Conservation (phyloP, 1,139 yeast species). For the Lodderomyces orthopsilosis region DNA sequence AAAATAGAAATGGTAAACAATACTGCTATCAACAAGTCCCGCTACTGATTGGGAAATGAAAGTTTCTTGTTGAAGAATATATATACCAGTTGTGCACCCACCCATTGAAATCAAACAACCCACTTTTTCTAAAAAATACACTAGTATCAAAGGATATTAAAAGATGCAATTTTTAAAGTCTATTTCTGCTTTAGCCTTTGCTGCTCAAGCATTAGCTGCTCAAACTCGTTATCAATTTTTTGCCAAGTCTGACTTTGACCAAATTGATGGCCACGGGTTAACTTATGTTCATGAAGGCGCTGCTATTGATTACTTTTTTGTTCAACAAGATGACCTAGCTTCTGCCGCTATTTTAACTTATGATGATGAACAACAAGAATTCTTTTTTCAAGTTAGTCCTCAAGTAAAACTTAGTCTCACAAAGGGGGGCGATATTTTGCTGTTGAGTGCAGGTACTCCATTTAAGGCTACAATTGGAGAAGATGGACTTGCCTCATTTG, state of each 20-base stretch:
- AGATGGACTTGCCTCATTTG: conserved; percentile 24
- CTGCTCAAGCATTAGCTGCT: conserved; percentile 22
- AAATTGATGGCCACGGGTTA: conserved; percentile 28
- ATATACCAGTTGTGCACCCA: too few species aligned
- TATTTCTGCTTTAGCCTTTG: conserved; percentile 17
- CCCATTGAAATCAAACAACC: too few species aligned
- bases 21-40: not conserved
- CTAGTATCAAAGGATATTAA: not conserved
- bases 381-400: not conserved
- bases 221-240: conserved; percentile 16
- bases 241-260: conserved; percentile 21
- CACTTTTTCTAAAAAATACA: too few species aligned
- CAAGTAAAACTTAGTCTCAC: not conserved
- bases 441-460: conserved; percentile 11
- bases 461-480: conserved; percentile 16
- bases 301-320: conserved; percentile 46
- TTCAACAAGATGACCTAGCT: conserved; percentile 12
- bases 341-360: conserved; percentile 30
- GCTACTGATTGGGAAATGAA: too few species aligned
- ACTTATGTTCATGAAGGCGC: conserved; percentile 51
- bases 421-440: conserved; percentile 4
- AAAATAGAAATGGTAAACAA: not conserved
- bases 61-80: too few species aligned
- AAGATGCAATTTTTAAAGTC: conserved; percentile 14
- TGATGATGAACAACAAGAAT: conserved; percentile 25